Percentiles rank a stretch among this genome's conserved stretches.
Evolutionary conservation across 306 rosid species (phyloP).

Genomic region (Crataegus laevigata): DNA sequence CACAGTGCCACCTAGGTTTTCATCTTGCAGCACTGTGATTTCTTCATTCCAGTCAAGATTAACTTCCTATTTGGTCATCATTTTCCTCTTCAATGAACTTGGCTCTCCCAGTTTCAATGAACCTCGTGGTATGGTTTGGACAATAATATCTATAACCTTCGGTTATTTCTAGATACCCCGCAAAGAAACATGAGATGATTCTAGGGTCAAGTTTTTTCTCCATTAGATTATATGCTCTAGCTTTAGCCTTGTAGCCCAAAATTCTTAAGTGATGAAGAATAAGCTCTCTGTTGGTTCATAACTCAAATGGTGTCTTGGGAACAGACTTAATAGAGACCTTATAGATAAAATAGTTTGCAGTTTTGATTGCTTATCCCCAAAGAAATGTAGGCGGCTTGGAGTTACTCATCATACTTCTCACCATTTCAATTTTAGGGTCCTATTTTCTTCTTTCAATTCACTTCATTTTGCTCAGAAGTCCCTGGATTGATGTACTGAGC

Average conservation of each 20-base stretch:
- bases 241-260: neutral
- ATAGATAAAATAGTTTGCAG: neutral
- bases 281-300: neutral
- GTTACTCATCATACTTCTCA: neutral
- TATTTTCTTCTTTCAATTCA: neutral
- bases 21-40: too few relatives aligned
- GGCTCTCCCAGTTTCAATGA: neutral
- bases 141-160: neutral
- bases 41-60: too few relatives aligned
- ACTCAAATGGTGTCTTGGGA: neutral
- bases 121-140: neutral
- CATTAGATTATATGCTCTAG: neutral
- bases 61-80: too few relatives aligned
- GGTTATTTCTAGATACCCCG: too few relatives aligned
- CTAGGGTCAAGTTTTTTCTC: neutral
- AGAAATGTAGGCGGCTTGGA: neutral
- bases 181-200: too few relatives aligned
- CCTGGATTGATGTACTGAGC: neutral
- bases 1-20: too few relatives aligned
- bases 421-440: neutral
- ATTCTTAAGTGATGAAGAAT: neutral
- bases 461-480: neutral
- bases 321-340: neutral
- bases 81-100: too few relatives aligned
- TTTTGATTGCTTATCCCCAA: neutral